These are phyloP conservation scores for Capsella rubella DNA, from an alignment of 441 rosid species.

Conservation along the genomic window DNA sequence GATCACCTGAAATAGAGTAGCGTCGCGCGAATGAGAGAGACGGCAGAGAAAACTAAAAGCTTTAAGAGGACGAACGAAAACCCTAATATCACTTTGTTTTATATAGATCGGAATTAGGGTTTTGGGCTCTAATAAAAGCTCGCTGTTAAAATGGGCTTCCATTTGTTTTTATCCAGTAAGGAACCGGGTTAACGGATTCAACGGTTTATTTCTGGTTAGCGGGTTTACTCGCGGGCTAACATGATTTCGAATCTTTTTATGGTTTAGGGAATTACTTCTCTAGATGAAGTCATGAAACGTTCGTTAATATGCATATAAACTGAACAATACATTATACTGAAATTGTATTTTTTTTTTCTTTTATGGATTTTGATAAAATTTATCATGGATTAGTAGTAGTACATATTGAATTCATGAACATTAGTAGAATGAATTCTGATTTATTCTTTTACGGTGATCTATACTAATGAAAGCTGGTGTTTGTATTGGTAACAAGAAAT, in stretches of 20 bases:
- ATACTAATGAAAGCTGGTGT: not conserved
- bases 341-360: too few species aligned
- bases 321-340: too few species aligned
- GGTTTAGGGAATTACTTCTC: not conserved
- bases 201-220: not conserved
- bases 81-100: constrained; percentile 33
- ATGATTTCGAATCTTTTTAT: not conserved
- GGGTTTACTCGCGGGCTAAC: not conserved
- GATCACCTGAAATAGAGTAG: constrained; percentile 35
- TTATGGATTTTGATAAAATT: not conserved
- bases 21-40: constrained; percentile 39
- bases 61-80: constrained; percentile 28
- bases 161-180: constrained; percentile 7
- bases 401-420: not conserved
- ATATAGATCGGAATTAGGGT: constrained; percentile 7
- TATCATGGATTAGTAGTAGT: not conserved
- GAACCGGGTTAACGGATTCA: constrained; percentile 8
- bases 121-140: constrained; percentile 31
- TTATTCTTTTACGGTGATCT: not conserved
- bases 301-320: too few species aligned
- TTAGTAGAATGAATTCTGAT: not conserved
- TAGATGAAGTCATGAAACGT: not conserved
- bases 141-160: constrained; percentile 32
- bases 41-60: constrained; percentile 27
- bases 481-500: constrained; percentile 20